These are phyloP conservation scores for Allantophomopsis cytisporea DNA, from an alignment of 2,329 filamentous ascomycete genomes.

Conservation along the genomic window DNA sequence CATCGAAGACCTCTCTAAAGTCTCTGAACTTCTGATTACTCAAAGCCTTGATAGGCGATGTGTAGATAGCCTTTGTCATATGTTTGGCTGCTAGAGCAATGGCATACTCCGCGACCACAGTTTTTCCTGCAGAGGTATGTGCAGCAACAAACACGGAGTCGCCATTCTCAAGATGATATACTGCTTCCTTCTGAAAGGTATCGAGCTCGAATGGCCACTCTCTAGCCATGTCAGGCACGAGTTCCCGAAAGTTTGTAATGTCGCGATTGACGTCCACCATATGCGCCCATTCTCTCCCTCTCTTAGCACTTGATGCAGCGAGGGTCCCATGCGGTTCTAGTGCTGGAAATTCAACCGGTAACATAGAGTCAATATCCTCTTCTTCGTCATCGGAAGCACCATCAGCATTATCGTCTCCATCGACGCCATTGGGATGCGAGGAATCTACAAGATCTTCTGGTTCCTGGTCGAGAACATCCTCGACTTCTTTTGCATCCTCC, in stretches of 20 bases:
- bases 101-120: conserved; percentile 94
- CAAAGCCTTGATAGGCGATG: conserved; percentile 92
- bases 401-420: conserved; percentile 16
- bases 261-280: conserved; percentile 93
- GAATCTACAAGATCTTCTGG: conserved; percentile 19
- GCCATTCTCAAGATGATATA: conserved; percentile 91
- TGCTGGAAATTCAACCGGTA: conserved; percentile 88
- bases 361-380: conserved; percentile 67
- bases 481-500: conserved; percentile 55
- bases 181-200: conserved; percentile 95
- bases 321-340: conserved; percentile 73
- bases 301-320: conserved; percentile 55
- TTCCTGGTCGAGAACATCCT: conserved; percentile 44
- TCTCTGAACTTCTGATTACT: conserved; percentile 99
- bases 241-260: conserved; percentile 83
- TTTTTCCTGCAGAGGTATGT: conserved; percentile 95
- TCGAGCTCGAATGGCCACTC: conserved; percentile 97
- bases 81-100: conserved; percentile 94
- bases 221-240: conserved; percentile 91
- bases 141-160: conserved; percentile 97
- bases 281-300: conserved; percentile 85
- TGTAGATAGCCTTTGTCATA: conserved; percentile 99
- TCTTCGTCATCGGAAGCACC: conserved; percentile 28
- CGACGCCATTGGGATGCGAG: conserved; percentile 16
- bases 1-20: conserved; percentile 79